A percentile compares a stretch with the other conserved stretches of the same genome.
Evolutionary conservation across 257 asterid genomes (phyloP).

Genomic region (Nicotiana sylvestris): DNA sequence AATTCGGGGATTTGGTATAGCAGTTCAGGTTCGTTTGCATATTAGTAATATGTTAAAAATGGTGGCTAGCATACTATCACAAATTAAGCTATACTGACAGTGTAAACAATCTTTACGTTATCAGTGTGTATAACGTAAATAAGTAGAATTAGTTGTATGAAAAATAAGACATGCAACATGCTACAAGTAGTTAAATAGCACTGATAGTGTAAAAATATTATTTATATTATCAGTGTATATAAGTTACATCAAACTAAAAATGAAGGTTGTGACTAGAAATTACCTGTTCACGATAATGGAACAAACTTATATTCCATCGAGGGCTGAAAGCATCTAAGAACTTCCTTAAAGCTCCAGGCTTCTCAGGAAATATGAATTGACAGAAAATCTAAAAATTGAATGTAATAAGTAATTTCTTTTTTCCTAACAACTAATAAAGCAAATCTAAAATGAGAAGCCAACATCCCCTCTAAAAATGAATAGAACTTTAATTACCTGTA

Average conservation of each 20-base stretch:
- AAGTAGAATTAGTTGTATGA: too few relatives aligned
- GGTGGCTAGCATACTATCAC: not conserved
- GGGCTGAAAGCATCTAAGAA: slow-evolving; percentile 80
- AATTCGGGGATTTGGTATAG: too few relatives aligned
- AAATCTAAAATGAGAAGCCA: not conserved
- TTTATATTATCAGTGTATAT: too few relatives aligned
- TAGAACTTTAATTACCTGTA: slow-evolving; percentile 46
- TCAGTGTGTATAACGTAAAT: not conserved
- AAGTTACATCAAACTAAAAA: not conserved
- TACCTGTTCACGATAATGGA: slow-evolving; percentile 90
- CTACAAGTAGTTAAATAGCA: not conserved
- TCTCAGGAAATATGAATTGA: slow-evolving; percentile 77
- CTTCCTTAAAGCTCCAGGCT: slow-evolving; percentile 77
- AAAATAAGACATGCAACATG: not conserved
- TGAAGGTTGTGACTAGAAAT: not conserved
- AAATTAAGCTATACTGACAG: not conserved
- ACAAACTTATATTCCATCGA: slow-evolving; percentile 86
- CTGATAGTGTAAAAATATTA: too few relatives aligned
- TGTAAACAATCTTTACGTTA: not conserved
- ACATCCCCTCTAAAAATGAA: slow-evolving; percentile 9
- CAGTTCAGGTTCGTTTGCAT: too few relatives aligned
- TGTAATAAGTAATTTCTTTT: not conserved
- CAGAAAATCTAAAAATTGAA: slow-evolving; percentile 41
- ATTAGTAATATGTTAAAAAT: not conserved
- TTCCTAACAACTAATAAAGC: not conserved